Conservation (phyloP, 2,329 filamentous ascomycete genomes). For the Fusarium albosuccineum region DNA sequence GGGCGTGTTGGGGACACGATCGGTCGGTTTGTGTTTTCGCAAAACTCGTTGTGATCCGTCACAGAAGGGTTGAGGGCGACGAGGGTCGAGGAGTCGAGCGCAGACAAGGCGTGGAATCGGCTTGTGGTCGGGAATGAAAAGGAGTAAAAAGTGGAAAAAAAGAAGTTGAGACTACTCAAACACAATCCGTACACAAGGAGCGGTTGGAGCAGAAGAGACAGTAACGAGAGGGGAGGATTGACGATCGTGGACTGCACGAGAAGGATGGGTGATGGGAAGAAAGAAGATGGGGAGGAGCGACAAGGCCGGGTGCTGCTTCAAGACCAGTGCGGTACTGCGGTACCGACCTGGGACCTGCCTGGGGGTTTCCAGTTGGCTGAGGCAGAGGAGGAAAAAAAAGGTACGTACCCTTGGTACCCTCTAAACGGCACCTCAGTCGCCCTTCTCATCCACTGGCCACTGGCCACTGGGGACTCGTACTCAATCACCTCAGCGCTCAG, state of each 20-base stretch:
- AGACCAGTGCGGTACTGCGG: conserved; percentile 49
- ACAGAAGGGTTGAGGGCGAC: conserved; percentile 45
- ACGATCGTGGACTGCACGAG: conserved; percentile 52
- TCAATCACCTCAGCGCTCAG: conserved; percentile 22
- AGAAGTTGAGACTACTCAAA: conserved; percentile 44
- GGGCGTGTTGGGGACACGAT: conserved; percentile 39
- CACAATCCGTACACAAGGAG: conserved; percentile 39
- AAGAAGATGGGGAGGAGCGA: conserved; percentile 56
- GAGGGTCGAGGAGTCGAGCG: conserved; percentile 45
- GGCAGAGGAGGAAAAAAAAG: conserved; percentile 34
- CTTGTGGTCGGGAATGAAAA: conserved; percentile 21
- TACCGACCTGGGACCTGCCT: conserved; percentile 46
- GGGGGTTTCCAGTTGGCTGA: conserved; percentile 46
- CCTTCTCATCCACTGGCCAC: conserved; percentile 18
- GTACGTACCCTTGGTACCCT: conserved; percentile 48
- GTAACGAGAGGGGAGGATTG: conserved; percentile 38
- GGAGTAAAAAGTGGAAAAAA: conserved; percentile 34
- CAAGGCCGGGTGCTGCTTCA: conserved; percentile 50
- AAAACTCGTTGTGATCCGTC: conserved; percentile 50
- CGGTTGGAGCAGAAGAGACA: conserved; percentile 38
- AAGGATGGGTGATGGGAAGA: conserved; percentile 51
- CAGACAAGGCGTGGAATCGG: conserved; percentile 35
- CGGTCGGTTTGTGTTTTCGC: conserved; percentile 48
- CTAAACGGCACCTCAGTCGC: conserved; percentile 41
- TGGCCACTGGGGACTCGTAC: conserved; percentile 28